These are phyloP conservation scores for Verticillium tricorpus DNA, from an alignment of 2,329 filamentous ascomycete genomes.

Conservation along the genomic window DNA sequence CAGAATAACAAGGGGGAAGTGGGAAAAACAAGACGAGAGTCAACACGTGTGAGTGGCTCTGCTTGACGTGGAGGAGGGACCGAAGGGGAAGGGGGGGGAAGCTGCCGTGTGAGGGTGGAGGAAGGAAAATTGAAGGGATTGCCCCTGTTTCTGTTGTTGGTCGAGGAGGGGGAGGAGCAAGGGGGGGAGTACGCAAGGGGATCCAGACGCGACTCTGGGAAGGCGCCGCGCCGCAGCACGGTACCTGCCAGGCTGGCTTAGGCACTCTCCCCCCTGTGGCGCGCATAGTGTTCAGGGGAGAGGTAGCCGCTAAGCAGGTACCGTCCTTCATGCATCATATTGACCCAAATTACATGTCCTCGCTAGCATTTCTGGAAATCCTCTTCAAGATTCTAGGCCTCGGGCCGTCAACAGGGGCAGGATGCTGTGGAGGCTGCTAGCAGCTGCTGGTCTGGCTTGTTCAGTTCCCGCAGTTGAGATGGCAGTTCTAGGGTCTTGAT, in stretches of 20 bases:
- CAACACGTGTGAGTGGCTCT: slow-evolving; percentile 3
- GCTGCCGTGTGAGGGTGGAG: slow-evolving; percentile 1
- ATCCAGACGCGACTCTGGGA: neutral
- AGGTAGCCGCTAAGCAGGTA: neutral
- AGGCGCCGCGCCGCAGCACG: neutral
- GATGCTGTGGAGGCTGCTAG: neutral
- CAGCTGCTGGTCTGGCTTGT: neutral
- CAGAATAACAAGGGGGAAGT: neutral
- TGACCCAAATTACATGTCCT: neutral
- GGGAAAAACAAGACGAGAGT: slow-evolving; percentile 2
- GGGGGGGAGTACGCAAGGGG: neutral
- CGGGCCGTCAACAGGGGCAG: neutral
- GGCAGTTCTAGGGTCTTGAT: neutral
- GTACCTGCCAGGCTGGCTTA: neutral
- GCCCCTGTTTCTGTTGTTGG: slow-evolving; percentile 2
- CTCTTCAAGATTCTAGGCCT: neutral
- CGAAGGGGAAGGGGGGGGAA: neutral
- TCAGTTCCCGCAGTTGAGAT: neutral
- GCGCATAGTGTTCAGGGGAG: neutral
- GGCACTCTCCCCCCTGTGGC: neutral
- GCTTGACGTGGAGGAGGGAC: neutral
- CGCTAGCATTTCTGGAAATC: neutral
- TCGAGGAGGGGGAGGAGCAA: neutral
- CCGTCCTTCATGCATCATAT: neutral
- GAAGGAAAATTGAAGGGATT: slow-evolving; percentile 5